Percentiles rank a stretch among this genome's conserved stretches.
Conservation (phyloP, 2,329 filamentous ascomycete species). For the Fusarium temperatum region DNA sequence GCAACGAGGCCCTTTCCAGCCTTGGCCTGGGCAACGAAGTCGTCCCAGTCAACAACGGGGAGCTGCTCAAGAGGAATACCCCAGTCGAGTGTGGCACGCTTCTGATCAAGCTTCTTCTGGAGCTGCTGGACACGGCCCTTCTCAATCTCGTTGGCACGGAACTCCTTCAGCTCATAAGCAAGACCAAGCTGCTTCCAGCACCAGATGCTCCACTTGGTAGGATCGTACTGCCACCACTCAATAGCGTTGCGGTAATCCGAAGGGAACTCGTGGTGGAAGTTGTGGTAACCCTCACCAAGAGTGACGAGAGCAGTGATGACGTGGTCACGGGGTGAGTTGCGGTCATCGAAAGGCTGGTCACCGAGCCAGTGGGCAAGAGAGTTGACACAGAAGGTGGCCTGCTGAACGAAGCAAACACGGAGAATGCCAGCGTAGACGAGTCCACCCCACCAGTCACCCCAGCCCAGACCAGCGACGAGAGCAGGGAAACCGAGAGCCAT, state of each 20-base stretch:
- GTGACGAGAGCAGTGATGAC: conserved; percentile 86
- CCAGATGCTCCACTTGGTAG: conserved; percentile 91
- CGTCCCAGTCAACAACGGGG: conserved; percentile 86
- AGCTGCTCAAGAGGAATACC: conserved; percentile 85
- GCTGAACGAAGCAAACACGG: conserved; percentile 88
- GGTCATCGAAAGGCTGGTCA: conserved; percentile 92
- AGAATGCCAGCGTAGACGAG: conserved; percentile 88
- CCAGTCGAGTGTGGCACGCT: conserved; percentile 85
- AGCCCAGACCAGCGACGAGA: conserved; percentile 78
- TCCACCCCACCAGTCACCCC: conserved; percentile 83
- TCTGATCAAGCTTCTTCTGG: conserved; percentile 93
- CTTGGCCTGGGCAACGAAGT: conserved; percentile 81
- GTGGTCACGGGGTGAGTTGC: conserved; percentile 89
- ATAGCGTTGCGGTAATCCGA: conserved; percentile 94
- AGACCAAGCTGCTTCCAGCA: conserved; percentile 84
- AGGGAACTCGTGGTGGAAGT: conserved; percentile 95
- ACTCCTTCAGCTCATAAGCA: conserved; percentile 88
- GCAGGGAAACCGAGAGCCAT: conserved; percentile 83
- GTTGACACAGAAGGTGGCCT: conserved; percentile 94
- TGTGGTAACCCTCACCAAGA: conserved; percentile 90
- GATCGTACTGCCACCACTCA: conserved; percentile 90
- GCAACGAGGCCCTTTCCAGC: conserved; percentile 79
- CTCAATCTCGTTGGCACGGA: conserved; percentile 91
- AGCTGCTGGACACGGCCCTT: conserved; percentile 89
- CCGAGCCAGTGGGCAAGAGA: conserved; percentile 90